phyloP scores from a whole-genome alignment of 768 basidiomycete genomes.

The Xerocomus brunneocitrinus region DNA sequence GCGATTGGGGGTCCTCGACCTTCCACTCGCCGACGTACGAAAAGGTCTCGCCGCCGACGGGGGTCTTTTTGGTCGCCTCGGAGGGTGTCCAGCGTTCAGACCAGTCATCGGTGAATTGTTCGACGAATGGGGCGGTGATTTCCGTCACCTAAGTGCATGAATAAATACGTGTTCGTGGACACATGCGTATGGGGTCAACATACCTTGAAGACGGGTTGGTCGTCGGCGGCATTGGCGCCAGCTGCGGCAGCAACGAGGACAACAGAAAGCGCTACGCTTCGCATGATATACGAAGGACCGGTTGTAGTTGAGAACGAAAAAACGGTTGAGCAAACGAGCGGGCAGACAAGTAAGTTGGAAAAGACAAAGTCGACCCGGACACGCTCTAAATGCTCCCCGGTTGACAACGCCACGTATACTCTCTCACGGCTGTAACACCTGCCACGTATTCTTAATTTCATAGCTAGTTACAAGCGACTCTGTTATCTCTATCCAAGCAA shows the following conservation, averaged over 20 bases:
- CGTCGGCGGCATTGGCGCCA: slow-evolving; percentile 54
- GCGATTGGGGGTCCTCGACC: slow-evolving; percentile 80
- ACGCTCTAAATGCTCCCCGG: slow-evolving; percentile 34
- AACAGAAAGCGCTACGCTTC: slow-evolving; percentile 79
- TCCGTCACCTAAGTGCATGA: slow-evolving; percentile 52
- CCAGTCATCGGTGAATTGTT: slow-evolving; percentile 95
- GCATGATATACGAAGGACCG: slow-evolving; percentile 76
- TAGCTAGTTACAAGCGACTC: slow-evolving; percentile 7
- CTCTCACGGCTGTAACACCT: slow-evolving; percentile 32
- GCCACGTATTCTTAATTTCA: slow-evolving; percentile 2
- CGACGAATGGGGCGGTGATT: slow-evolving; percentile 86
- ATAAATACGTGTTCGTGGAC: slow-evolving; percentile 4
- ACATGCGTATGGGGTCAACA: slow-evolving; percentile 21
- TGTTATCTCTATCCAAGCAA: slow-evolving; percentile 55
- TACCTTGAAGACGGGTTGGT: slow-evolving; percentile 68
- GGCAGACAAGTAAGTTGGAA: slow-evolving; percentile 28
- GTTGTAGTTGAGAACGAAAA: slow-evolving; percentile 31
- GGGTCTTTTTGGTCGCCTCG: slow-evolving; percentile 96
- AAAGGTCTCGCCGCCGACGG: slow-evolving; percentile 92
- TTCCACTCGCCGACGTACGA: slow-evolving; percentile 97
- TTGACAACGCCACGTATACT: slow-evolving; percentile 42
- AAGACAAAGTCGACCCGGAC: slow-evolving; percentile 12
- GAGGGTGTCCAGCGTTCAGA: slow-evolving; percentile 91
- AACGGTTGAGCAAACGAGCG: slow-evolving; percentile 32
- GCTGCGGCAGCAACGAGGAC: slow-evolving; percentile 65